Conservation (phyloP, 805 yeast genomes). For the Kregervanrija pseudodelftensis region DNA sequence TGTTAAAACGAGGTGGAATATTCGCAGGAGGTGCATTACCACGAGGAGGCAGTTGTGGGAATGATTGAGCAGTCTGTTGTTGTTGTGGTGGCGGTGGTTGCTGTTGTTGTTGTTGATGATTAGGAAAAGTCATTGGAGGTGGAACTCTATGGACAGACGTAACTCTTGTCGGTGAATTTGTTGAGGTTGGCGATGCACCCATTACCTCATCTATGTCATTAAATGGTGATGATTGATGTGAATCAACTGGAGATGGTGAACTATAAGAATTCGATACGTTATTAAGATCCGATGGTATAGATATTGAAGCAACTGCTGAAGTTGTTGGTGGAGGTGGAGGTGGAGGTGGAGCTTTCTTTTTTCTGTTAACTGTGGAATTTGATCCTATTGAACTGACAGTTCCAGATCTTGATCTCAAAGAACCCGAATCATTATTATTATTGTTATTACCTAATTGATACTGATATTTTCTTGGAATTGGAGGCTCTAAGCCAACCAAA, state of each 20-base stretch:
- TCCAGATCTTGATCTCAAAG: conserved; percentile 13
- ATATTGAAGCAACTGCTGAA: conserved; percentile 14
- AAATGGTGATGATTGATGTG: conserved; percentile 1
- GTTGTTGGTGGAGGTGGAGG: conserved; percentile 36
- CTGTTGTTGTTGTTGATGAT: conserved; percentile 7
- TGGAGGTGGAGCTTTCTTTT: conserved; percentile 32
- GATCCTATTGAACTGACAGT: conserved; percentile 9
- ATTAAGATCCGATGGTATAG: neutral
- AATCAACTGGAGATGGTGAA: conserved; percentile 15
- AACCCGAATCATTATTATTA: conserved; percentile 22
- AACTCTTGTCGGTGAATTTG: conserved; percentile 9
- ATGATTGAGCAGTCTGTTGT: conserved; percentile 5
- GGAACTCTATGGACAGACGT: conserved; percentile 13
- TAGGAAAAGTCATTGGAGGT: conserved; percentile 10
- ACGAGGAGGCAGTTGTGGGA: conserved; percentile 1
- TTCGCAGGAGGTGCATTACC: conserved; percentile 1
- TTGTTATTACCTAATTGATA: conserved; percentile 10
- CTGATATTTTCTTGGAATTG: conserved; percentile 61
- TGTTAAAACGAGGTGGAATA: conserved; percentile 1
- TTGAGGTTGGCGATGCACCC: conserved; percentile 8
- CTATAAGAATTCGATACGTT: too few species aligned
- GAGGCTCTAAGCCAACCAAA: conserved; percentile 78
- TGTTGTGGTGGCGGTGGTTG: conserved; percentile 6
- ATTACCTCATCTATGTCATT: too few species aligned
- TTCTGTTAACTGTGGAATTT: conserved; percentile 5